Conservation (phyloP, 306 rosid genomes). For the Dryas alaskensis region DNA sequence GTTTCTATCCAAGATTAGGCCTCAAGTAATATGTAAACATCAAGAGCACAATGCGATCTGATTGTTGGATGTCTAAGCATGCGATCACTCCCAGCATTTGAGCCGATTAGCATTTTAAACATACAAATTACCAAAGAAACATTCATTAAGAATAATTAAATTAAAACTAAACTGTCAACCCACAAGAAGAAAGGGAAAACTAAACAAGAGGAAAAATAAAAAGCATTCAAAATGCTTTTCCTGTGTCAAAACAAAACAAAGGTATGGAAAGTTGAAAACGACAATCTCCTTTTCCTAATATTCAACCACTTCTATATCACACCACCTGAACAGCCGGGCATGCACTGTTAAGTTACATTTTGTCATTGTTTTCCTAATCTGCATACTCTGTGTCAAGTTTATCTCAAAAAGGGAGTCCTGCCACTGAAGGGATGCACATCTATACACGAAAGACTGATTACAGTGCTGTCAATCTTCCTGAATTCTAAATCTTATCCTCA, state of each 20-base stretch:
- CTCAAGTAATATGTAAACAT: too few relatives aligned
- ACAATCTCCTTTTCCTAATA: slow-evolving; percentile 7
- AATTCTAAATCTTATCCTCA: not conserved
- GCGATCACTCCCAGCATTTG: too few relatives aligned
- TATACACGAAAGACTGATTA: slow-evolving; percentile 22
- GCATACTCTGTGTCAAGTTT: slow-evolving; percentile 5
- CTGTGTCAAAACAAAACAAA: slow-evolving; percentile 19
- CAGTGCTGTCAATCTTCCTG: not conserved
- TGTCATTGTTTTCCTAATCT: not conserved
- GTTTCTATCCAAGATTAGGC: too few relatives aligned
- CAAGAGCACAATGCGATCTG: too few relatives aligned
- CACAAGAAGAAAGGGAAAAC: not conserved
- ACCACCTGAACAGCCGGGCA: not conserved
- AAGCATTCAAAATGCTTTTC: slow-evolving; percentile 12
- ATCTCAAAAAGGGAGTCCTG: not conserved
- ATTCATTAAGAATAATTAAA: slow-evolving; percentile 3
- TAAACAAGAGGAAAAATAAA: not conserved
- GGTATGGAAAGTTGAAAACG: slow-evolving; percentile 2
- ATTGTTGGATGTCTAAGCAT: too few relatives aligned
- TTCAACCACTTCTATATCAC: not conserved
- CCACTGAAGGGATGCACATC: not conserved
- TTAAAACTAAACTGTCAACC: not conserved
- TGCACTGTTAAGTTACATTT: not conserved
- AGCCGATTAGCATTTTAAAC: not conserved
- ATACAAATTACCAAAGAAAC: not conserved